Evolutionary conservation across 176 grass and related monocot species (phyloP).

Genomic region (Musa beccarii): DNA sequence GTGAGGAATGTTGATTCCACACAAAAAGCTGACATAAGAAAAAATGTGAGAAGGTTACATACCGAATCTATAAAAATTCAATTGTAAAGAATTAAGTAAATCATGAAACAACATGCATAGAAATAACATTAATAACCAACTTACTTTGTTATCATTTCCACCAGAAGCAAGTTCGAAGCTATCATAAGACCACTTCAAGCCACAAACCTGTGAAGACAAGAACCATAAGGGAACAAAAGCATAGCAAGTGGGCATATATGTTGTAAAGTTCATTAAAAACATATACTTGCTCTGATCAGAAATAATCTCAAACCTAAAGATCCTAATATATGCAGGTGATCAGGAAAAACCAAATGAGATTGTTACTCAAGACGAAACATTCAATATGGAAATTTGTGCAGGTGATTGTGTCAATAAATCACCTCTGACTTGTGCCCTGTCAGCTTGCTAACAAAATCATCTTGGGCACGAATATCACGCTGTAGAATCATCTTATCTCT

Average conservation of each 20-base stretch:
- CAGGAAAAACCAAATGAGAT: background rate
- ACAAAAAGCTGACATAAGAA: constrained; percentile 68
- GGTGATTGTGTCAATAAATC: constrained; percentile 4
- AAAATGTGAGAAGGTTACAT: constrained; percentile 9
- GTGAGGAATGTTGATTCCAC: constrained; percentile 87
- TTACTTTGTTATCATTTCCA: constrained; percentile 91
- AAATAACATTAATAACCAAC: constrained; percentile 2
- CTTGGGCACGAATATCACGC: constrained; percentile 76
- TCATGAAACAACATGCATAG: constrained; percentile 1
- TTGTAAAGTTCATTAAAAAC: background rate
- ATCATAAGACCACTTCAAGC: constrained; percentile 95
- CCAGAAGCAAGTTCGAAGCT: constrained; percentile 93
- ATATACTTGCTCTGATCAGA: background rate
- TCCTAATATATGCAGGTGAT: background rate
- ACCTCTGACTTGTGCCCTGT: constrained; percentile 98
- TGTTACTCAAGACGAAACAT: too few relatives aligned
- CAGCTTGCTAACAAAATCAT: constrained; percentile 88
- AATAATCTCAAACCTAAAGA: background rate
- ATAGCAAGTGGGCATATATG: background rate
- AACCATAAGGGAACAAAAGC: background rate
- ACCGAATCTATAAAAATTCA: background rate
- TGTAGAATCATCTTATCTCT: constrained; percentile 83
- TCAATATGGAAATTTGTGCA: background rate
- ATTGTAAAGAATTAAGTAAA: background rate
- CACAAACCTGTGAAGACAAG: constrained; percentile 55